Evolutionary conservation across 2,329 filamentous ascomycete species (phyloP).

Genomic region (Parasarocladium wereldwijsianum): DNA sequence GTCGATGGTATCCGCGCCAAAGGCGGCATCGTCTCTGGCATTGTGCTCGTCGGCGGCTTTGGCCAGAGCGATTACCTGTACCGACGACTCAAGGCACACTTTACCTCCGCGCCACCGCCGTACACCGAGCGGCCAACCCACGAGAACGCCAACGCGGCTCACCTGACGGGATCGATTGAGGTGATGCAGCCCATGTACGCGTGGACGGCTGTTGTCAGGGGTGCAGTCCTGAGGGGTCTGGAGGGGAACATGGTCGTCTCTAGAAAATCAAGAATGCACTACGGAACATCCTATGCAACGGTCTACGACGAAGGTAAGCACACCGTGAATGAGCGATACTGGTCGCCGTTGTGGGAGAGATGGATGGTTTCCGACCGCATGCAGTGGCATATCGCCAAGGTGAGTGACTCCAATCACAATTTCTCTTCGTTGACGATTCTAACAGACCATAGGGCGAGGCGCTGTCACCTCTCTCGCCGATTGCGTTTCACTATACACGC

Average conservation of each 20-base stretch:
- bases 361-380: conserved; percentile 77
- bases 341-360: conserved; percentile 65
- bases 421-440: no score
- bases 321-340: conserved; percentile 58
- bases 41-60: conserved; percentile 70
- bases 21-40: conserved; percentile 52
- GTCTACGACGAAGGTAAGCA: conserved; percentile 67
- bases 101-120: conserved; percentile 41
- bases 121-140: conserved; percentile 61
- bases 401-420: no score
- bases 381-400: conserved; percentile 77
- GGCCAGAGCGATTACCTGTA: conserved; percentile 69
- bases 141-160: conserved; percentile 29
- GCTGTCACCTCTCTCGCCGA: conserved; percentile 57
- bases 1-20: conserved; percentile 47
- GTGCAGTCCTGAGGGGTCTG: conserved; percentile 58
- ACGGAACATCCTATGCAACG: conserved; percentile 69
- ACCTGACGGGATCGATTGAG: conserved; percentile 47
- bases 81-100: conserved; percentile 53
- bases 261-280: conserved; percentile 59
- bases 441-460: conserved; percentile 64
- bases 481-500: conserved; percentile 74
- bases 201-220: conserved; percentile 68
- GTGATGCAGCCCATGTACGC: conserved; percentile 73
- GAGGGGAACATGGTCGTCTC: conserved; percentile 71